Base-by-base conservation (phyloP, 805 yeast species). In the Suhomyces kilbournensis region DNA sequence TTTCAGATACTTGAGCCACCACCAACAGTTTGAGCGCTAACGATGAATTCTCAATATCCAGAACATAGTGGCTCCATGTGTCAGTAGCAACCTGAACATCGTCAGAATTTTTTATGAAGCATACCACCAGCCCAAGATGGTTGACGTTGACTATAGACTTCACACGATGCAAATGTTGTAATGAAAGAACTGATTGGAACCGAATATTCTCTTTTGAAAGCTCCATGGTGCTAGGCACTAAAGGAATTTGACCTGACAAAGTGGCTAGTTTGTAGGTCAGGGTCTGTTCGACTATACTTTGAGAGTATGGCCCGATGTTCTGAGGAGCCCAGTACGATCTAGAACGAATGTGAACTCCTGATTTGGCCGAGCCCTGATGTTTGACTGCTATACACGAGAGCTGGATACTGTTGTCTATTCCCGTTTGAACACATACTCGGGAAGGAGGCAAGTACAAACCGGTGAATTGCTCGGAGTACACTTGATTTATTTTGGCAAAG, bases 281-380 rank as follows among this genome's bases (percentile, higher is more conserved):
- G 12, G 53, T 53, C 17, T 64, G 64, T 56, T 82, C 84, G 4
- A 79, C 67, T 9, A 84, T 82, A 0, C 92, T 81, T 68, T 94
- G 99, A 0, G 99, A 93, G 65, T 94, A 94, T 0, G 99, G 99
- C 0, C 99, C 99, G 45, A 94, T 94, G 59, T 94, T 94, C 35
- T 96, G 93, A 0, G 99, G 99, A 0, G 97, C 98, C 99, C 99
- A 94, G 66, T 88, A 92, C 40, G 97, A 91, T 53, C 92, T 77
- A 1, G 97, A 91, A 60, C 94, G 93, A 7, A 94, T 90, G 63
- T 94, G 98, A 14, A 93, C 72, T 0, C 98, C 97, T 28, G 70
- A 71, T 58, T 86, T 86, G 15, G 34, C 10, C 15, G 26, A 3
- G 2, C 46, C 49, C 7, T 53, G 43, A 30, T 69, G 61, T 23